Evolutionary conservation across 1,284 basidiomycete species (phyloP).

Genomic region (Veloboletus limbatus): DNA sequence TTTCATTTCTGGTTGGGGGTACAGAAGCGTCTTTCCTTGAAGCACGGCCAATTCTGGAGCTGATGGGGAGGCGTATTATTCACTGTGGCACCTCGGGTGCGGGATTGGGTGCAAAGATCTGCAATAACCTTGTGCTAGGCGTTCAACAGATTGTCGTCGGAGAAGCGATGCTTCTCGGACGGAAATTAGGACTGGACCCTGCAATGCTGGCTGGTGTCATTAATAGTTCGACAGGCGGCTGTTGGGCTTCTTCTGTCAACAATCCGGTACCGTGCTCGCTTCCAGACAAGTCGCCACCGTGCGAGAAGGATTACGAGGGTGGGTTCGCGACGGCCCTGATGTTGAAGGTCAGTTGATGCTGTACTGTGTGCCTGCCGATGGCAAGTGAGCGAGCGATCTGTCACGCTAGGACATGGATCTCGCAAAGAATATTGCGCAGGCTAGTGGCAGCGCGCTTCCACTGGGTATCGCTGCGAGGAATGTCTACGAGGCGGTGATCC

Average conservation of each 20-base stretch:
- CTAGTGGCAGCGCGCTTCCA: conserved; percentile 54
- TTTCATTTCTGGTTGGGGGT: conserved; percentile 92
- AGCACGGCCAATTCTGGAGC: conserved; percentile 58
- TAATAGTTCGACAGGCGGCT: conserved; percentile 79
- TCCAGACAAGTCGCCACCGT: conserved; percentile 71
- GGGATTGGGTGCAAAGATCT: conserved; percentile 84
- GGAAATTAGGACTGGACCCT: conserved; percentile 73
- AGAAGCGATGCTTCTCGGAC: conserved; percentile 85
- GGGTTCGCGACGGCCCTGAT: conserved; percentile 83
- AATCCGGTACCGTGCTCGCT: conserved; percentile 82
- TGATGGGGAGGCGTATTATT: conserved; percentile 81
- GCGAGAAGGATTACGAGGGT: conserved; percentile 79
- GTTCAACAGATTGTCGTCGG: conserved; percentile 77
- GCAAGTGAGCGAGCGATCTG: conserved; percentile 9
- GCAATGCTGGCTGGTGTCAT: conserved; percentile 75
- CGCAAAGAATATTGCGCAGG: conserved; percentile 59
- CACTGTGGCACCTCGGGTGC: conserved; percentile 87
- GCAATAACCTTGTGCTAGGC: conserved; percentile 80
- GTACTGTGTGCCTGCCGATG: not conserved
- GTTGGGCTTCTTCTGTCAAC: conserved; percentile 84
- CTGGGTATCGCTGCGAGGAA: conserved; percentile 61
- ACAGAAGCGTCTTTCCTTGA: conserved; percentile 55
- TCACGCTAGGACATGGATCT: conserved; percentile 72
- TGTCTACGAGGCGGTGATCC: conserved; percentile 57
- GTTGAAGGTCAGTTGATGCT: conserved; percentile 63